Evolutionary conservation across 306 rosid genomes (phyloP), one percentile per base, ranked within the genome.

Genomic region (Citrullus mucosospermus): DNA sequence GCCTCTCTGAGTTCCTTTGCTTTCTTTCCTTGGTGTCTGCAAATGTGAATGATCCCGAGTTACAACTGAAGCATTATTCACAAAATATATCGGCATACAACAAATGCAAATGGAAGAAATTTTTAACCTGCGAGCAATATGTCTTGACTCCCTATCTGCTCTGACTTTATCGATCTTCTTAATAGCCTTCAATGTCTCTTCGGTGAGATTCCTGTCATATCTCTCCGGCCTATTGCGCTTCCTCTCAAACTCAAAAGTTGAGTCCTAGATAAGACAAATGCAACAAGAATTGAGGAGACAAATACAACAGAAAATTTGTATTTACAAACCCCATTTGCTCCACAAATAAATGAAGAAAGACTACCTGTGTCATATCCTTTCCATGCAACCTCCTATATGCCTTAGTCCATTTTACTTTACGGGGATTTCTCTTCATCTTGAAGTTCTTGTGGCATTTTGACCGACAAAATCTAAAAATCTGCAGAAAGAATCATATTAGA

Each of bases 381-480:
- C 96, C 97, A 80, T 85, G 93, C 78, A 89, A 84, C 55, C 89
- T 77, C 55, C 95, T 85, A 80, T 88, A 90, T 39, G 98, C 97
- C 87, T 92, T 92, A 20, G 96, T 94, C 98, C 97, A 92, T 81
- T 89, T 90, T 6, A 94, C 97, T 79, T 94, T 94, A 11, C 96
- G 93, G 38, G 98, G 97, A 84, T 92, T 90, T 80, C 98, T 89
- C 91, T 94, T 94, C 98, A 94, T 92, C 87, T 94, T 92, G 38
- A 94, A 94, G 87, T 94, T 94, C 87, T 92, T 94, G 90, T 94
- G 97, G 80, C 98, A 92, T 78, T 94, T 94, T 6, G 97, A 90
- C 78, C 98, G 84, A 87, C 97, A 92, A 78, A 94, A 92, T 48
- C 96, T 85, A 73, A 92, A 94, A 72, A 94, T 89, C 98, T 92